Base-by-base conservation (phyloP, 306 rosid genomes). In the Glycine soja region DNA sequence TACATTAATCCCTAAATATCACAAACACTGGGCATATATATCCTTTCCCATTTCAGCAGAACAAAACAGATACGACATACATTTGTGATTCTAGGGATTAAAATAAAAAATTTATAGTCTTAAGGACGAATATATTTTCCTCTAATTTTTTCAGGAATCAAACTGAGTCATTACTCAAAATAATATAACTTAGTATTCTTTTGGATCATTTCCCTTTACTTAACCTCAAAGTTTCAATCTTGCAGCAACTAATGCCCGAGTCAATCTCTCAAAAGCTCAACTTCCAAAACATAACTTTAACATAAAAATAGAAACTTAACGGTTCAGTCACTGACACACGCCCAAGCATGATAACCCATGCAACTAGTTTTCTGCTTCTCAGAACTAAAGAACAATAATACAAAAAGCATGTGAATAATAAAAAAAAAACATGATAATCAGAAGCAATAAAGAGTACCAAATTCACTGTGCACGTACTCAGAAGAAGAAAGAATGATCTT, bases 281-380 rank as follows among this genome's bases (percentile, higher is more conserved):
- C 13, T 45, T 38, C 74, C 52, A 40, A 16, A 45, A 16, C 56
- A 15, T 34, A 56, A 8, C 6, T 70, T 72, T 34, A 7, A 63
- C 71, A 53, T 24, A 19, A 66, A 30, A 66, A 73, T 42, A 58
- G 15, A 83, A 52, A n/a, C 32, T 9, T 11, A 69, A 42, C 34
- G 13, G n/a, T 15, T 64, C 43, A 82, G 34, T 47, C 61, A 48
- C 32, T 47, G 42, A 77, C 1, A 18, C 57, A 67, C 54, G 18
- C 56, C 36, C 72, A 84, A 67, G 3, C 64, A 85, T 32, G 66
- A 53, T 61, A 80, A 75, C 65, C 57, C 11, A 76, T 8, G 67
- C 58, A 80, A 62, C 72, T 54, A 34, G 36, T 57, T 15, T 56
- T 15, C 45, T 43, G 9, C 46, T 50, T 69, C 13, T 63, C 24